A percentile compares a stretch with the other conserved stretches of the same genome.
Evolutionary conservation across 1,284 basidiomycete genomes (phyloP).

Genomic region (Fomitopsis pinicola): DNA sequence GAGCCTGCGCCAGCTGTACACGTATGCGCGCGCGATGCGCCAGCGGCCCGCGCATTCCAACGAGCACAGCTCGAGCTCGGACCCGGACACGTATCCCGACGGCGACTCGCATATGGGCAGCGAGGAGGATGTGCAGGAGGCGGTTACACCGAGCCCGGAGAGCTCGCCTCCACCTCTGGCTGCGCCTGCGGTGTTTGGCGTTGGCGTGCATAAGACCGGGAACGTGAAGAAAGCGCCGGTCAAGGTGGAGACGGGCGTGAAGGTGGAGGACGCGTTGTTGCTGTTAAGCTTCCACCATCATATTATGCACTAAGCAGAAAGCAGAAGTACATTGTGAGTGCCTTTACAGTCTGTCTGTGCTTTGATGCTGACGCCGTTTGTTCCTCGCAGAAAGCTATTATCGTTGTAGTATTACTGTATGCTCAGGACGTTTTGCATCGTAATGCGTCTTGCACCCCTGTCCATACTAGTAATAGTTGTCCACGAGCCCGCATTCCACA

Average conservation of each 20-base stretch:
- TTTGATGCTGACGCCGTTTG: not conserved
- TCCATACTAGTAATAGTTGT: not conserved
- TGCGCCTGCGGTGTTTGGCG: constrained; percentile 15
- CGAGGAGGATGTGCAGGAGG: constrained; percentile 62
- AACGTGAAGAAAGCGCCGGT: not conserved
- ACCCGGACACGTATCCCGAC: constrained; percentile 18
- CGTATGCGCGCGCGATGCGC: constrained; percentile 1
- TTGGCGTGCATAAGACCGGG: constrained; percentile 10
- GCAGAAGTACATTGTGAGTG: constrained; percentile 5
- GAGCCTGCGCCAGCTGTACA: not conserved
- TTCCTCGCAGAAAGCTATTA: not conserved
- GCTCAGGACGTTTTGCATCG: not conserved
- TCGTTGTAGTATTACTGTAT: not conserved
- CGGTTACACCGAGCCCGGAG: constrained; percentile 63
- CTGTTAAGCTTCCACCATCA: constrained; percentile 68
- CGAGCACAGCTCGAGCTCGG: constrained; percentile 7
- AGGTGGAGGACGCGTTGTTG: constrained; percentile 62
- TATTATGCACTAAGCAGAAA: constrained; percentile 42
- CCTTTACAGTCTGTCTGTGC: not conserved
- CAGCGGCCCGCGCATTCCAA: not conserved
- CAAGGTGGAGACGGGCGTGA: constrained; percentile 34
- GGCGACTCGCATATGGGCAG: constrained; percentile 50
- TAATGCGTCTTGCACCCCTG: not conserved
- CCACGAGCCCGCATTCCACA: not conserved
- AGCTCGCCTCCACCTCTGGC: constrained; percentile 40